Percentiles rank a stretch among this genome's conserved stretches.
Evolutionary conservation across 1,284 basidiomycete species (phyloP).

Genomic region (Ustanciosporium gigantosporum): DNA sequence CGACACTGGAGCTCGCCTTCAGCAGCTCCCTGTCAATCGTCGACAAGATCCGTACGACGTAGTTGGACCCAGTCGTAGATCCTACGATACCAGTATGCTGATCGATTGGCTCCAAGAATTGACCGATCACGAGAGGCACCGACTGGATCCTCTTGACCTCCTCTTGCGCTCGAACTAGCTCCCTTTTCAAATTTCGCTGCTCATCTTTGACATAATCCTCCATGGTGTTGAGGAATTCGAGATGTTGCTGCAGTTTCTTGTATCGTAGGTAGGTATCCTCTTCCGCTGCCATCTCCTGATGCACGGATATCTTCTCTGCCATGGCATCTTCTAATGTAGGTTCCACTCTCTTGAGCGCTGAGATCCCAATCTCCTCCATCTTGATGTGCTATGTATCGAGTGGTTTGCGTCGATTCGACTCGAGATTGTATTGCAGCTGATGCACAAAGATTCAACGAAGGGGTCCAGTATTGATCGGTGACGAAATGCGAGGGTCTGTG

Average conservation of each 20-base stretch:
- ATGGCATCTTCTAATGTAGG: conserved; percentile 50
- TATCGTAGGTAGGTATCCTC: conserved; percentile 57
- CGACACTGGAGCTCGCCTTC: conserved; percentile 95
- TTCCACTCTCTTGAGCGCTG: conserved; percentile 36
- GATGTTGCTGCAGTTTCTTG: conserved; percentile 60
- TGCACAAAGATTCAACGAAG: too few relatives aligned
- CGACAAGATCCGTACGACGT: conserved; percentile 95
- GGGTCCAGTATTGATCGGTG: too few relatives aligned
- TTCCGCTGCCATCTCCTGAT: conserved; percentile 48
- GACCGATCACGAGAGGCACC: conserved; percentile 98
- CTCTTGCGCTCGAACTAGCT: conserved; percentile 96
- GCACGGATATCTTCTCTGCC: conserved; percentile 49
- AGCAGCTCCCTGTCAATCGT: conserved; percentile 96
- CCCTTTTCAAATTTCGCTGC: conserved; percentile 94
- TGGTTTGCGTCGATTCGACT: too few relatives aligned
- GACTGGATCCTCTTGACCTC: conserved; percentile 99
- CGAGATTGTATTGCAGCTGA: too few relatives aligned
- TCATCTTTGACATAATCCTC: conserved; percentile 94
- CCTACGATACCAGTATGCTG: conserved; percentile 97
- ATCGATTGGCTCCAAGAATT: conserved; percentile 99
- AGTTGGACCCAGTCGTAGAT: conserved; percentile 96
- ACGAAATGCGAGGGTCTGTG: too few relatives aligned
- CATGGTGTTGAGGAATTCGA: conserved; percentile 61
- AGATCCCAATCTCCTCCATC: conserved; percentile 59
- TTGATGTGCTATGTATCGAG: too few relatives aligned